phyloP scores from a whole-genome alignment of 768 basidiomycete genomes.

The Dendrothele bispora region DNA sequence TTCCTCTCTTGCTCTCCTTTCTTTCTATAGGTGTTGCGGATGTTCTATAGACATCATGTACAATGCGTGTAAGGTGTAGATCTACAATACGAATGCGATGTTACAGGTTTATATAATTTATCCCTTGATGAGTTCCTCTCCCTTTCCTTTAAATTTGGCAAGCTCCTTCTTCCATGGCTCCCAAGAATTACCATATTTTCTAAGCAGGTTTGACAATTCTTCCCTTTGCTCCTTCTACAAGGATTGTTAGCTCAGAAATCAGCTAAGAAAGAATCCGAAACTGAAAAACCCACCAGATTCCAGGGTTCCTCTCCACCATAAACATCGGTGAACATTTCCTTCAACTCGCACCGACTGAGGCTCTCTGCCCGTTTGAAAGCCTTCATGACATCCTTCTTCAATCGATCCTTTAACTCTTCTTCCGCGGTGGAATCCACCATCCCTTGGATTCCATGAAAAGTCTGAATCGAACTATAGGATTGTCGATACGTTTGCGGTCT shows the following conservation, averaged over 20 bases:
- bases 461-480: constrained; percentile 85
- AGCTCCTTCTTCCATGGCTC: constrained; percentile 85
- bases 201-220: constrained; percentile 70
- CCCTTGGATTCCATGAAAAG: constrained; percentile 77
- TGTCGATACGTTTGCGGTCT: constrained; percentile 87
- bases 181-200: constrained; percentile 86
- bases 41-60: too few relatives aligned
- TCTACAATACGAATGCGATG: background rate
- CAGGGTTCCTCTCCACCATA: constrained; percentile 85
- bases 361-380: constrained; percentile 79
- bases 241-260: constrained; percentile 6
- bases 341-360: constrained; percentile 66
- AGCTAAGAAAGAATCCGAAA: constrained; percentile 5
- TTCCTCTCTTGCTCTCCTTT: constrained; percentile 4
- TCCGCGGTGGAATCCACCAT: constrained; percentile 87
- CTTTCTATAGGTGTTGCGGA: too few relatives aligned
- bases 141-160: constrained; percentile 71
- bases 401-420: constrained; percentile 60
- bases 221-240: constrained; percentile 78
- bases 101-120: background rate
- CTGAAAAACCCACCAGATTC: constrained; percentile 65
- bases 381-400: constrained; percentile 73
- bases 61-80: background rate
- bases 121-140: constrained; percentile 50
- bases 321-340: constrained; percentile 83